Base-by-base conservation (phyloP, 1,139 yeast genomes). In the Hemisphaericaspora xylofermentans region DNA sequence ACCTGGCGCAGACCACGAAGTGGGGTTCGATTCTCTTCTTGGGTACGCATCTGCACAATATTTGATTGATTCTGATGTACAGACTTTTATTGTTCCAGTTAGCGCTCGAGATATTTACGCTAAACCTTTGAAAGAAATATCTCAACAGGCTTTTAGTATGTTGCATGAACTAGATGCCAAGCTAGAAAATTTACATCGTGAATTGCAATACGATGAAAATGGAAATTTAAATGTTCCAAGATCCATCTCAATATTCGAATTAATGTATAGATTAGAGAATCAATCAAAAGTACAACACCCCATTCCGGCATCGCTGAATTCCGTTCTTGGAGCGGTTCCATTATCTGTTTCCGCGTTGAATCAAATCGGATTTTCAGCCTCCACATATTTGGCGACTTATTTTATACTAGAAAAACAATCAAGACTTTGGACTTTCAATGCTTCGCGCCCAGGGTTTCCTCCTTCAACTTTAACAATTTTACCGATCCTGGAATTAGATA, bases 181-280 rank as follows among this genome's bases (percentile, higher is more conserved):
- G 48, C 62, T 84, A 38, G 84, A 80, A 54, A 50, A 68, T 3
- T 51, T 83, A 21, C 87, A 84, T 57, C 65, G 80, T 42, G 54
- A 65, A 3, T 55, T 83, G 18, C 88, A 81, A 57, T 64, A 68
- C 52, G 63, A 65, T 45, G 72, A 68, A 36, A 69, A 74, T 35
- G 66, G 66, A 9, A 66, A 65, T 37, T 38, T 62, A 9, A 61
- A 58, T 21, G 54, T 66, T 1, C 80, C 85, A 2, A 61, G 74
- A 41, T 74, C 75, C 21, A 52, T 81, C 0, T 71, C 84, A 0
- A 58, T 81, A 2, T 71, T 76, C 46, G 74, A 76, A 43, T 49
- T 83, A 17, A 65, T 71, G 30, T 54, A 64, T 14, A 49, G 67
- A 64, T 35, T 71, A 57, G 40, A 56, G 52, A 31, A 36, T 16